Evolutionary conservation across 2,329 filamentous ascomycete species (phyloP).

Genomic region (Colletotrichum siamense): DNA sequence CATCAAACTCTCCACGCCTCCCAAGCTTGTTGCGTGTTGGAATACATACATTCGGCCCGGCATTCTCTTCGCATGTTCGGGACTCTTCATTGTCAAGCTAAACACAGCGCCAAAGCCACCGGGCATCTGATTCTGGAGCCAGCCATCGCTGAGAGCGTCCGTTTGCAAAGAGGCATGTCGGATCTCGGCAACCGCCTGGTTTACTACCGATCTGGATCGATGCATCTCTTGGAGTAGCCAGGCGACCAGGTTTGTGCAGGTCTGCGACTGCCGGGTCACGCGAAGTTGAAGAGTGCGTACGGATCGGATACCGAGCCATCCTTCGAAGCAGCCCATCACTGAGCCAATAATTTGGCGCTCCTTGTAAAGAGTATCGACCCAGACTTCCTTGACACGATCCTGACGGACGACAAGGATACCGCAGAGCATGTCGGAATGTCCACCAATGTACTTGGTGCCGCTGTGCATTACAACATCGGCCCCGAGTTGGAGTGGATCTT

Average conservation of each 20-base stretch:
- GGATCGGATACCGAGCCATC: conserved; percentile 89
- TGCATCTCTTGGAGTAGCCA: not conserved
- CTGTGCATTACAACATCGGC: conserved; percentile 91
- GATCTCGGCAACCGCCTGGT: not conserved
- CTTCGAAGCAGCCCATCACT: conserved; percentile 87
- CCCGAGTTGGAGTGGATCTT: conserved; percentile 82
- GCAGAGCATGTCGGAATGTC: conserved; percentile 91
- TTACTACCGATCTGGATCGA: not conserved
- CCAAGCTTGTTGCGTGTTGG: not conserved
- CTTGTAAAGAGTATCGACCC: conserved; percentile 63
- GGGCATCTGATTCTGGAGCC: not conserved
- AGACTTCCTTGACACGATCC: conserved; percentile 45
- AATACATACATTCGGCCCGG: not conserved
- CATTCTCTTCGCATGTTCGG: not conserved
- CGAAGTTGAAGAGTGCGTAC: conserved; percentile 85
- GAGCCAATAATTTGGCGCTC: conserved; percentile 80
- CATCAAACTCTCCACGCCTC: not conserved
- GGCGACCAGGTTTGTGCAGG: not conserved
- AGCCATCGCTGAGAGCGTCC: not conserved
- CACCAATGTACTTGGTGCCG: conserved; percentile 95
- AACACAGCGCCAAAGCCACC: not conserved
- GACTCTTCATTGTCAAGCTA: not conserved
- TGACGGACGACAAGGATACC: conserved; percentile 78
- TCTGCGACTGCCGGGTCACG: conserved; percentile 77
- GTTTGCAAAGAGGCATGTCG: not conserved